These are phyloP conservation scores for Panicum hallii DNA, from an alignment of 202 grass and related monocot genomes.

Conservation along the genomic window DNA sequence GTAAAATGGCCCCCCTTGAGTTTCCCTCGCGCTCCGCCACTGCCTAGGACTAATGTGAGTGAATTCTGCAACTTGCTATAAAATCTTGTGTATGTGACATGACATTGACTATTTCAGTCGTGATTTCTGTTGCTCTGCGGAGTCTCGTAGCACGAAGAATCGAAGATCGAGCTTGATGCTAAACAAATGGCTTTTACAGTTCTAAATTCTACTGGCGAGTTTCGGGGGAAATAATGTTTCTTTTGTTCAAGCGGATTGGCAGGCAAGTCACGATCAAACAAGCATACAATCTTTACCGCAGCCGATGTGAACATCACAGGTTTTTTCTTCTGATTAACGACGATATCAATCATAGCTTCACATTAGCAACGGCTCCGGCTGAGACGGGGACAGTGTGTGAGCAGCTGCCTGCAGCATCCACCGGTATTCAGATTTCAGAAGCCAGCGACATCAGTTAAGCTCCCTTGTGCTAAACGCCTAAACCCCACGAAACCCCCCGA, in stretches of 20 bases:
- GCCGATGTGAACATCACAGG: background rate
- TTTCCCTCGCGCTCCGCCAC: too few relatives aligned
- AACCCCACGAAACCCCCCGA: background rate
- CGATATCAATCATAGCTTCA: background rate
- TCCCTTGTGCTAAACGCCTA: background rate
- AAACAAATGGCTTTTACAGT: background rate
- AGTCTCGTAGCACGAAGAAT: too few relatives aligned
- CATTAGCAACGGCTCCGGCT: background rate
- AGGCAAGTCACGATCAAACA: background rate
- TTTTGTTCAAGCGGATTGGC: background rate
- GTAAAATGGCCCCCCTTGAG: too few relatives aligned
- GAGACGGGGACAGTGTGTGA: too few relatives aligned
- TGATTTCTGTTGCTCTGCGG: too few relatives aligned
- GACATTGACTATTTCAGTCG: too few relatives aligned
- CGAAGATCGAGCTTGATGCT: background rate
- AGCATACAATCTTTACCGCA: background rate
- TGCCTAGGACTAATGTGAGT: background rate
- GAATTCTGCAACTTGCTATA: too few relatives aligned
- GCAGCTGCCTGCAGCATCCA: background rate
- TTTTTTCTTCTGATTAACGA: background rate
- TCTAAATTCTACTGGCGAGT: background rate
- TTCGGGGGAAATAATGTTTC: background rate
- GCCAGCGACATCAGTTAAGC: background rate
- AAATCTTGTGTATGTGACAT: too few relatives aligned
- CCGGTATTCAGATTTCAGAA: too few relatives aligned